phyloP scores from a whole-genome alignment of 2,329 filamentous ascomycete genomes.

The Penicillium sp. region DNA sequence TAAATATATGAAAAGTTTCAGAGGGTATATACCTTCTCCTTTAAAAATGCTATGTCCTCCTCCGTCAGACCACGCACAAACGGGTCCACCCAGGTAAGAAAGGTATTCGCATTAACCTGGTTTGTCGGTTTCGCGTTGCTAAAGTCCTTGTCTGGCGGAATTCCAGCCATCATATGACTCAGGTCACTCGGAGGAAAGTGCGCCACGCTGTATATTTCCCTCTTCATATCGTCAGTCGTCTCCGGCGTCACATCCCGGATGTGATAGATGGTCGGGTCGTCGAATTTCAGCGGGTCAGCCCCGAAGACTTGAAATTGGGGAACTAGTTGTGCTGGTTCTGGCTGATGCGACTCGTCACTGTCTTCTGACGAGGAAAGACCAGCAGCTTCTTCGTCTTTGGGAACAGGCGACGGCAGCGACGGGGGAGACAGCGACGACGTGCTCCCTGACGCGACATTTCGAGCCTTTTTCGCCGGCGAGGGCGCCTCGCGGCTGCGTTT shows the following conservation, averaged over 20 bases:
- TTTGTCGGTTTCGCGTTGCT: conserved; percentile 89
- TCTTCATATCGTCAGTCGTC: conserved; percentile 82
- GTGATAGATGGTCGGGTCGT: conserved; percentile 90
- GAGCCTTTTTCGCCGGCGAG: conserved; percentile 38
- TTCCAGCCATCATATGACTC: conserved; percentile 78
- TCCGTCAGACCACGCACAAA: conserved; percentile 87
- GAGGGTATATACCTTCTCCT: conserved; percentile 63
- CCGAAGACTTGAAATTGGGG: conserved; percentile 84
- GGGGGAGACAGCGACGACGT: conserved; percentile 39
- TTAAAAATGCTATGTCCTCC: conserved; percentile 88
- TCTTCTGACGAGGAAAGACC: conserved; percentile 60
- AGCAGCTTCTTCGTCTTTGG: conserved; percentile 59
- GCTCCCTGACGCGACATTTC: conserved; percentile 33
- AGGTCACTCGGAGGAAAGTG: conserved; percentile 78
- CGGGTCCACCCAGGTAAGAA: conserved; percentile 86
- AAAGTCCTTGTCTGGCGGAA: conserved; percentile 90
- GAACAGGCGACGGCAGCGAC: conserved; percentile 38
- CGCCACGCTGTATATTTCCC: conserved; percentile 81
- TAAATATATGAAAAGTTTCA: conserved; percentile 14
- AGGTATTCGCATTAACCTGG: conserved; percentile 90
- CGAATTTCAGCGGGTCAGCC: conserved; percentile 83
- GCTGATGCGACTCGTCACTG: conserved; percentile 56
- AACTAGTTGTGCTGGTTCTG: conserved; percentile 57
- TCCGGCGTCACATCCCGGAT: conserved; percentile 70
- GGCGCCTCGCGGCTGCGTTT: conserved; percentile 20